Evolutionary conservation across 1,139 yeast species (phyloP).

Genomic region (Diutina mesorugosa): DNA sequence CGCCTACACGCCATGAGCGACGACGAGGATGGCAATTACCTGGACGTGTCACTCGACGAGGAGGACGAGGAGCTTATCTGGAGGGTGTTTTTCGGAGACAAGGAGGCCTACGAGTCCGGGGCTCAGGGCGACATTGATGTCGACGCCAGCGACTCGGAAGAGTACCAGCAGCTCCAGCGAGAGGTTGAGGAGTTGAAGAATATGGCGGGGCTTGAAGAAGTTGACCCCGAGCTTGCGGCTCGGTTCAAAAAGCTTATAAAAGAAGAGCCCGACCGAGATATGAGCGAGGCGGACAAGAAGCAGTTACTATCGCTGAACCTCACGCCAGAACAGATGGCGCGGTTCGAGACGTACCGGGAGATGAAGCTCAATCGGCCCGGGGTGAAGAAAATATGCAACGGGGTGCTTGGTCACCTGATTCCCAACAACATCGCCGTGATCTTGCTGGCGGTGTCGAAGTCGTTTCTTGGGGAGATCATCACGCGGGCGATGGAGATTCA

Average conservation of each 20-base stretch:
- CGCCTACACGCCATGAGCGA: background rate
- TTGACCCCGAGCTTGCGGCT: slow-evolving; percentile 22
- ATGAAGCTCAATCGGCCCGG: slow-evolving; percentile 71
- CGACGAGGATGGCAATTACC: background rate
- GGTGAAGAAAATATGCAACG: slow-evolving; percentile 70
- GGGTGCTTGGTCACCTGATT: slow-evolving; percentile 71
- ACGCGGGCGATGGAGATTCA: slow-evolving; percentile 69
- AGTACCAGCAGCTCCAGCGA: background rate
- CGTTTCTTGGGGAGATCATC: slow-evolving; percentile 77
- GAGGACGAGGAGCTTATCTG: slow-evolving; percentile 36
- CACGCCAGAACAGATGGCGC: slow-evolving; percentile 71
- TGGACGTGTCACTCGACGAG: slow-evolving; percentile 30
- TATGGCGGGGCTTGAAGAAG: slow-evolving; percentile 18
- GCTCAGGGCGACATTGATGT: slow-evolving; percentile 13
- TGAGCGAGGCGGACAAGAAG: slow-evolving; percentile 39
- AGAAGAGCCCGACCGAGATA: slow-evolving; percentile 4
- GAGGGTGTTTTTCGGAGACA: slow-evolving; percentile 24
- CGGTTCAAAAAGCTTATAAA: slow-evolving; percentile 17
- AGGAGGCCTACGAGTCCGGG: slow-evolving; percentile 1
- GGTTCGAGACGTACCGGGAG: slow-evolving; percentile 81
- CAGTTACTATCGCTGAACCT: slow-evolving; percentile 60
- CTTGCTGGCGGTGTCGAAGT: slow-evolving; percentile 78
- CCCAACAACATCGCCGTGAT: slow-evolving; percentile 75
- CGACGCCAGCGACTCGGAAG: slow-evolving; percentile 4
- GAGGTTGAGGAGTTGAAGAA: slow-evolving; percentile 7